Evolutionary conservation across 2,329 filamentous ascomycete genomes (phyloP).

Genomic region (Alternaria brassicae): DNA sequence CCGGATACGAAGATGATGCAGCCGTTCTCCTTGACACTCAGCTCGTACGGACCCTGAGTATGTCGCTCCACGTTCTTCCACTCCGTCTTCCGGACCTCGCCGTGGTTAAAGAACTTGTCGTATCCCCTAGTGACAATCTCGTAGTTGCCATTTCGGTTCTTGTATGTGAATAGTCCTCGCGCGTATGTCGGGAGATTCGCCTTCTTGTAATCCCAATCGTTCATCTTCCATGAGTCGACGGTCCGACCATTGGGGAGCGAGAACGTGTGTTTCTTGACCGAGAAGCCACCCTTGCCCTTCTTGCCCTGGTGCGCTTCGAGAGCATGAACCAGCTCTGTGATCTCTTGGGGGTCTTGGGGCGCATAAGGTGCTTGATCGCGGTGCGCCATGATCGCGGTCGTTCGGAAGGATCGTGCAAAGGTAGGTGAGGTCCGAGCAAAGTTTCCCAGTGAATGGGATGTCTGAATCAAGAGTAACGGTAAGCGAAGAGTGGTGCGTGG

Average conservation of each 20-base stretch:
- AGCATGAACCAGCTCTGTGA: constrained; percentile 68
- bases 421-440: not conserved
- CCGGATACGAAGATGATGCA: constrained; percentile 98
- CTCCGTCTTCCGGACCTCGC: constrained; percentile 79
- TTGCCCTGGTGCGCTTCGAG: constrained; percentile 66
- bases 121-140: constrained; percentile 92
- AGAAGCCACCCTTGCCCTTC: constrained; percentile 63
- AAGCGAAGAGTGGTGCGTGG: constrained; percentile 20
- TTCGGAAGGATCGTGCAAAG: constrained; percentile 10
- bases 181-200: constrained; percentile 87
- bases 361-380: constrained; percentile 65
- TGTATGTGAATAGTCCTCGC: constrained; percentile 90
- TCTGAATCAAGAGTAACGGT: constrained; percentile 22
- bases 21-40: constrained; percentile 98
- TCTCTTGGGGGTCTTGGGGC: constrained; percentile 72
- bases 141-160: constrained; percentile 65
- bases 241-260: constrained; percentile 68
- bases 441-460: not conserved
- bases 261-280: constrained; percentile 83
- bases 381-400: constrained; percentile 58
- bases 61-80: constrained; percentile 80
- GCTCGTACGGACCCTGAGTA: constrained; percentile 87
- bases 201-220: constrained; percentile 96
- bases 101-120: constrained; percentile 98
- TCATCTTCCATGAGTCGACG: constrained; percentile 91